phyloP scores from a whole-genome alignment of 305 asterid species.

The Fraxinus ornus region DNA sequence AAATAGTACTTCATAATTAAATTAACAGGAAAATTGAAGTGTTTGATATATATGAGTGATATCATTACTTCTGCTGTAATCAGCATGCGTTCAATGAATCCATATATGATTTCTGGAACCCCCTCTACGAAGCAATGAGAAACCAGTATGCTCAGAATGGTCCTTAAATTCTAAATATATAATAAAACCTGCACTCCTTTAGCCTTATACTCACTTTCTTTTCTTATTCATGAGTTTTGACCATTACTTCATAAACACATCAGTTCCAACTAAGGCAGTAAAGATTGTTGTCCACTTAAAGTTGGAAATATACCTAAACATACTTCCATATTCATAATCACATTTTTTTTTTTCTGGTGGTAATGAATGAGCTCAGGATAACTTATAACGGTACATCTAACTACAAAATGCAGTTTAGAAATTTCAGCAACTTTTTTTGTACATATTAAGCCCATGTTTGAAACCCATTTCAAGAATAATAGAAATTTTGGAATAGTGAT shows the following conservation, averaged over 20 bases:
- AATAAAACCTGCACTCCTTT: neutral
- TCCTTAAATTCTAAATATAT: neutral
- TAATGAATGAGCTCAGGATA: neutral
- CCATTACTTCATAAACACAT: neutral
- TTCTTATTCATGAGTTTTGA: neutral
- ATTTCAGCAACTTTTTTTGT: neutral
- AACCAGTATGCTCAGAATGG: neutral
- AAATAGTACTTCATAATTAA: neutral
- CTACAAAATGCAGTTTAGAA: neutral
- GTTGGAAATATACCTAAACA: neutral
- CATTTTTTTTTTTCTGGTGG: neutral
- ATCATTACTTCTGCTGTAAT: neutral
- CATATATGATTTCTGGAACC: neutral
- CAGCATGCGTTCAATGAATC: neutral
- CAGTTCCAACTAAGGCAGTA: neutral
- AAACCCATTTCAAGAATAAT: too few relatives aligned
- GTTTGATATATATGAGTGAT: neutral
- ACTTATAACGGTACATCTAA: neutral
- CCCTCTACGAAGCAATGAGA: neutral
- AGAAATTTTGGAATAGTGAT: too few relatives aligned
- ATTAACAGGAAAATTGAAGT: neutral
- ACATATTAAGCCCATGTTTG: neutral
- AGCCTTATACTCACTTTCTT: neutral
- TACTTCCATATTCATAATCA: neutral
- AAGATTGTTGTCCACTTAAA: neutral